These are phyloP conservation scores for Sanghuangporus sanghuang DNA, from an alignment of 1,284 basidiomycete genomes.

Conservation along the genomic window DNA sequence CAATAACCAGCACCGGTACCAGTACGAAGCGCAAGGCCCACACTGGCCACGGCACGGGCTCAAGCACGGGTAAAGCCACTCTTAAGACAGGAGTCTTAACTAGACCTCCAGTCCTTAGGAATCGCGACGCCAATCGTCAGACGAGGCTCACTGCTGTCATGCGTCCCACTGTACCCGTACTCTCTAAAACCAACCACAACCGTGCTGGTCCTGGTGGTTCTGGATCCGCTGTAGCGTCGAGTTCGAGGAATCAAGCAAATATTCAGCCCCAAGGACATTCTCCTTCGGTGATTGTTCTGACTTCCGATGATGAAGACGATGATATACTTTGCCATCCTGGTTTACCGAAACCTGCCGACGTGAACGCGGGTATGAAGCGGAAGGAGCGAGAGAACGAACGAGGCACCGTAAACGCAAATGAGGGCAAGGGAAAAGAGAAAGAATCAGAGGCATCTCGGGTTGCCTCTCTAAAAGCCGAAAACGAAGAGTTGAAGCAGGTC, in stretches of 20 bases:
- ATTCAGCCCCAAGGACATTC: background rate
- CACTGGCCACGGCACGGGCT: background rate
- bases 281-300: background rate
- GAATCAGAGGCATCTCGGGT: background rate
- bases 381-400: background rate
- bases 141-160: background rate
- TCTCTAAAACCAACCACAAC: too few species aligned
- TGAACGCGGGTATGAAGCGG: background rate
- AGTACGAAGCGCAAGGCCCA: background rate
- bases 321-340: background rate
- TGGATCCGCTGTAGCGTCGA: background rate
- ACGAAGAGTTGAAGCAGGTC: conserved; percentile 7
- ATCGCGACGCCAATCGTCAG: background rate
- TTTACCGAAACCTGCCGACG: background rate
- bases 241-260: background rate
- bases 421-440: background rate
- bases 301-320: background rate
- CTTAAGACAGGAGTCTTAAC: background rate
- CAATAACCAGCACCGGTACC: background rate
- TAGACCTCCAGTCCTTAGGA: background rate
- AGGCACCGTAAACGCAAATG: background rate
- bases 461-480: background rate
- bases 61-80: background rate
- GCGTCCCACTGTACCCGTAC: background rate
- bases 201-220: background rate